Percentiles rank a stretch among this genome's conserved stretches.
These are phyloP conservation scores for Cladobotryum mycophilum DNA, from an alignment of 2,329 filamentous ascomycete species.

Conservation along the genomic window DNA sequence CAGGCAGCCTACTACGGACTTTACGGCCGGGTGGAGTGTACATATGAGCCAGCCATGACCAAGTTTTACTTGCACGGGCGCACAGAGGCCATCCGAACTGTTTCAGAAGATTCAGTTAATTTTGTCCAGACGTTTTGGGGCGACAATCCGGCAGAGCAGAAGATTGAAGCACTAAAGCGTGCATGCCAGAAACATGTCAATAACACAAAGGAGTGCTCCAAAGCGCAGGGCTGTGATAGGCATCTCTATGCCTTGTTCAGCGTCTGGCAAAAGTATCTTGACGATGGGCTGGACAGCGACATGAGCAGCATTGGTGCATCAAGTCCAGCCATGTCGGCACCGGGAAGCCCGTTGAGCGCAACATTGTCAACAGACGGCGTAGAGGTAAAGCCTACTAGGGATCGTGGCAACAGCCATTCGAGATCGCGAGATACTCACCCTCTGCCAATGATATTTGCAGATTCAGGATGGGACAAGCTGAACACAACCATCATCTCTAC, in stretches of 20 bases:
- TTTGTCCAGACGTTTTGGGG: conserved; percentile 95
- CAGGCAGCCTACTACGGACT: conserved; percentile 97
- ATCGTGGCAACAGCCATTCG: conserved; percentile 50
- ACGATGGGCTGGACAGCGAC: conserved; percentile 53
- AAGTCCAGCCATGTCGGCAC: conserved; percentile 49
- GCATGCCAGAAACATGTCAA: conserved; percentile 78
- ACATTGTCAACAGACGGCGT: conserved; percentile 27
- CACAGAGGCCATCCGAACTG: conserved; percentile 86
- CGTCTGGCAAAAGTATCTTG: conserved; percentile 85
- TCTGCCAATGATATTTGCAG: conserved; percentile 77
- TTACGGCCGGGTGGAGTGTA: conserved; percentile 88
- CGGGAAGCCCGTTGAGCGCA: conserved; percentile 31
- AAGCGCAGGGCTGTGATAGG: conserved; percentile 84
- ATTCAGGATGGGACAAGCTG: conserved; percentile 87
- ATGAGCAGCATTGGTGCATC: conserved; percentile 57
- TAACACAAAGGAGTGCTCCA: conserved; percentile 77
- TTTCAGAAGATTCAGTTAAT: conserved; percentile 74
- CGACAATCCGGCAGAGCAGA: conserved; percentile 73
- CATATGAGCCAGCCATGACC: conserved; percentile 98
- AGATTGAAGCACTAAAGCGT: conserved; percentile 77
- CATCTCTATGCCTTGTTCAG: conserved; percentile 93
- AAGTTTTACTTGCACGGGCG: conserved; percentile 89
- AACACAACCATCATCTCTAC: conserved; percentile 93
- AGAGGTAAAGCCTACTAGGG: conserved; percentile 32
- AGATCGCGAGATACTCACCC: conserved; percentile 40